Conservation (phyloP, 2,329 filamentous ascomycete genomes). For the Coniochaeta sp. region DNA sequence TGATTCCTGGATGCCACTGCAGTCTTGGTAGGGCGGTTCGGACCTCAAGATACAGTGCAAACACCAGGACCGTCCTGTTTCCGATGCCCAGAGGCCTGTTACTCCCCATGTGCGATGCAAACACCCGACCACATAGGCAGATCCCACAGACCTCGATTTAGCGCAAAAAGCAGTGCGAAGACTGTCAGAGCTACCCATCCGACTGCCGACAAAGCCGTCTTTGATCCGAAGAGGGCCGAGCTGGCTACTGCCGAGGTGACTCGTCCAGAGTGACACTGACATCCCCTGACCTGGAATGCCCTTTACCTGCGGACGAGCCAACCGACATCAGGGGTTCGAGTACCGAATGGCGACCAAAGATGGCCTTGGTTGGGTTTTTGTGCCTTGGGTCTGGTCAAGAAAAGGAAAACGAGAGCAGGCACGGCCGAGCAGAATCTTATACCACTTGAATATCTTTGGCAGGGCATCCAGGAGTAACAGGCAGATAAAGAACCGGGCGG, state of each 20-base stretch:
- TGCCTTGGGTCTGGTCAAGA: background rate
- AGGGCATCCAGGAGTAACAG: background rate
- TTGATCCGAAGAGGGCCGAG: background rate
- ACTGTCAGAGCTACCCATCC: background rate
- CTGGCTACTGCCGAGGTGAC: background rate
- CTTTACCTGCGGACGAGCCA: background rate
- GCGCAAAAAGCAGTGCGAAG: background rate
- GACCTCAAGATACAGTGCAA: background rate
- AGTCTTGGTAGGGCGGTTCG: background rate
- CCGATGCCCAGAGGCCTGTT: background rate
- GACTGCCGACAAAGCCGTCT: background rate
- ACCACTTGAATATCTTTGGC: background rate
- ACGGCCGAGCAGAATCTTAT: background rate
- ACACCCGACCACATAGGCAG: background rate
- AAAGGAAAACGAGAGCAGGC: background rate
- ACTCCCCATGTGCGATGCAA: background rate
- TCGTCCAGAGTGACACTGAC: background rate
- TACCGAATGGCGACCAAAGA: background rate
- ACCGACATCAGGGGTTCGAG: background rate
- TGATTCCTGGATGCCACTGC: background rate
- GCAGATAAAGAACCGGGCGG: background rate
- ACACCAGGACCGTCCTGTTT: background rate
- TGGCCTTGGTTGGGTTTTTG: background rate
- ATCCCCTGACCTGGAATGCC: background rate
- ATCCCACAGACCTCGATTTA: background rate